Percentiles rank a stretch among this genome's conserved stretches.
Conservation (phyloP, 495 filamentous ascomycete species). For the Trichoderma gamsii region DNA sequence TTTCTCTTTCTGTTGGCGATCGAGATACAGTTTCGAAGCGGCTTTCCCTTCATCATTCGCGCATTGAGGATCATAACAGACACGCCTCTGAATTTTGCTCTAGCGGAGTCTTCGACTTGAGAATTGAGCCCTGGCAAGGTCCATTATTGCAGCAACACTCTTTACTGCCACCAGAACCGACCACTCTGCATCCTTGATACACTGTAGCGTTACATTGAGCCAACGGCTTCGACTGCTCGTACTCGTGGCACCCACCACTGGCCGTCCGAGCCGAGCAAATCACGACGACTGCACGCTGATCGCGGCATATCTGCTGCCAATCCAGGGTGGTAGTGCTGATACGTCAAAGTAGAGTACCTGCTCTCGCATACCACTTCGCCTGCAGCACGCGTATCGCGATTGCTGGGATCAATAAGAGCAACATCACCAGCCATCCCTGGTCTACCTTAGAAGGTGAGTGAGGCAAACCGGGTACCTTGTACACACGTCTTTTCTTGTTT, state of each 20-base stretch:
- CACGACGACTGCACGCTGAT: constrained; percentile 2
- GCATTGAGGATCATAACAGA: background rate
- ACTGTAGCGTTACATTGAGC: background rate
- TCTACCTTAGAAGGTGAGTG: background rate
- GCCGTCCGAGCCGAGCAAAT: background rate
- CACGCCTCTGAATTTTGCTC: background rate
- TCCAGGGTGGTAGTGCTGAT: too few relatives aligned
- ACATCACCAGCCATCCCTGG: background rate
- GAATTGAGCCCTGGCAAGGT: background rate
- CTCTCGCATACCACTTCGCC: background rate
- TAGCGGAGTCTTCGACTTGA: background rate
- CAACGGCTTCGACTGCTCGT: background rate
- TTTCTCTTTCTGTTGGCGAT: background rate
- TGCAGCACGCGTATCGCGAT: constrained; percentile 7
- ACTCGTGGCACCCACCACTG: background rate
- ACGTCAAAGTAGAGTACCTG: background rate
- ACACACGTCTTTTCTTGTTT: background rate
- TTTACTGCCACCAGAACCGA: background rate
- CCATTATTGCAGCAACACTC: background rate
- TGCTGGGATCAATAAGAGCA: background rate
- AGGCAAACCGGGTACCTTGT: background rate
- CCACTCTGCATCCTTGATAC: background rate
- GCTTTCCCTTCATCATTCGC: background rate
- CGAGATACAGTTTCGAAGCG: background rate
- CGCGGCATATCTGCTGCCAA: background rate